Evolutionary conservation across 2,329 filamentous ascomycete species (phyloP).

Genomic region (Lasiodiplodia sp.): DNA sequence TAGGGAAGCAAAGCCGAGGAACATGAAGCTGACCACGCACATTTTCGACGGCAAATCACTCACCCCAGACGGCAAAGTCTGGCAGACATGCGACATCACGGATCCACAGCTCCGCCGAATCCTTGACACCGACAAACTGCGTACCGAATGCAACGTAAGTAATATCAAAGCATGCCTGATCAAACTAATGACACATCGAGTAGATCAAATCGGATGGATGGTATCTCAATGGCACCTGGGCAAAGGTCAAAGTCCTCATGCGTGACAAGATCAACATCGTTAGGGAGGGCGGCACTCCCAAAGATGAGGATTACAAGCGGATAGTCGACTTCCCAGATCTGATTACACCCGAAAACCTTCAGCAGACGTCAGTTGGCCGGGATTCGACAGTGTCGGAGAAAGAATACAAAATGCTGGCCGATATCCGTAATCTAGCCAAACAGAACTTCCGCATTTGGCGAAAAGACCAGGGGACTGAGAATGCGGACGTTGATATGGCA

Average conservation of each 20-base stretch:
- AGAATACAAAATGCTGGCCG: constrained; percentile 17
- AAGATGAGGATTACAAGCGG: constrained; percentile 46
- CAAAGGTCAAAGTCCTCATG: constrained; percentile 86
- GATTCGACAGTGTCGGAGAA: constrained; percentile 4
- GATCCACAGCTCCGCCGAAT: constrained; percentile 76
- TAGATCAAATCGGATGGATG: constrained; percentile 69
- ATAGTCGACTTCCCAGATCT: constrained; percentile 48
- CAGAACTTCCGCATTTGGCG: constrained; percentile 16
- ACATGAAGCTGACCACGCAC: constrained; percentile 61
- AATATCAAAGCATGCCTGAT: constrained; percentile 52
- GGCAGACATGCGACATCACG: constrained; percentile 91
- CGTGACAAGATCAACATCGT: constrained; percentile 78
- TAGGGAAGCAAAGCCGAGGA: constrained; percentile 28
- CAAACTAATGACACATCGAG: constrained; percentile 14
- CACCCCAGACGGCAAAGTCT: constrained; percentile 83
- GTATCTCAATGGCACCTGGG: constrained; percentile 82
- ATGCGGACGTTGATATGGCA: constrained; percentile 4
- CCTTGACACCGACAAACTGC: constrained; percentile 66
- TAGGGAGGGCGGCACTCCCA: constrained; percentile 48
- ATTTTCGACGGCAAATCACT: constrained; percentile 83
- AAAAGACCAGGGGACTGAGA: neutral
- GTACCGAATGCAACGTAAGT: constrained; percentile 60
- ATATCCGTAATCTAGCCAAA: constrained; percentile 28
- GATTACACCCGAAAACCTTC: constrained; percentile 40
- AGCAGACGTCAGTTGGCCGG: constrained; percentile 34